Conservation (phyloP, 768 basidiomycete genomes). For the Fibroporia radiculosa region DNA sequence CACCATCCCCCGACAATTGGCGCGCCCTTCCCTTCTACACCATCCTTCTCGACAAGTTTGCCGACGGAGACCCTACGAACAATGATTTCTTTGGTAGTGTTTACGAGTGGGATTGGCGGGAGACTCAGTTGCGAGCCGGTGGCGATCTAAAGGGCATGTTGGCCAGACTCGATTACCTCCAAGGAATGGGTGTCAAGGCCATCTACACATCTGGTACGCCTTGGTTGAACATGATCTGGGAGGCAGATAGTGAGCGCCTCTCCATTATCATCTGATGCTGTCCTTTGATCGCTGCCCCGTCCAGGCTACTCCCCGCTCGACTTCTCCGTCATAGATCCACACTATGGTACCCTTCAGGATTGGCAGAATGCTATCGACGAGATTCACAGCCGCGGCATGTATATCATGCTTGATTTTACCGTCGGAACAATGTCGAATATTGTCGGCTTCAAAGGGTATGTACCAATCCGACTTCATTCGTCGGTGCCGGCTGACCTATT, state of each 20-base stretch:
- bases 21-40: constrained; percentile 74
- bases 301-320: constrained; percentile 90
- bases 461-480: constrained; percentile 2
- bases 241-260: constrained; percentile 75
- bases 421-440: constrained; percentile 89
- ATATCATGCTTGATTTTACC: constrained; percentile 89
- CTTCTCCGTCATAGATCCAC: constrained; percentile 84
- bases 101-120: constrained; percentile 80
- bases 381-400: constrained; percentile 80
- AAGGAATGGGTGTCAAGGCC: constrained; percentile 79
- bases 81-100: constrained; percentile 81
- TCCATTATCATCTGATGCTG: not conserved
- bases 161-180: constrained; percentile 74
- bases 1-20: constrained; percentile 81
- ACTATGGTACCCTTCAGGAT: constrained; percentile 80
- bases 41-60: constrained; percentile 86
- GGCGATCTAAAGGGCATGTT: constrained; percentile 81
- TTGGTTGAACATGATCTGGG: constrained; percentile 96
- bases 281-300: not conserved
- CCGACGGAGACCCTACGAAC: constrained; percentile 86
- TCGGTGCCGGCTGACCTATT: constrained; percentile 2
- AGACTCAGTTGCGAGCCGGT: constrained; percentile 84
- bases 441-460: constrained; percentile 77
- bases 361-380: constrained; percentile 72
- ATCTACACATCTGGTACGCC: constrained; percentile 92